Base-by-base conservation (phyloP, 352 stramenopile genomes). In the Phytophthora melonis region DNA sequence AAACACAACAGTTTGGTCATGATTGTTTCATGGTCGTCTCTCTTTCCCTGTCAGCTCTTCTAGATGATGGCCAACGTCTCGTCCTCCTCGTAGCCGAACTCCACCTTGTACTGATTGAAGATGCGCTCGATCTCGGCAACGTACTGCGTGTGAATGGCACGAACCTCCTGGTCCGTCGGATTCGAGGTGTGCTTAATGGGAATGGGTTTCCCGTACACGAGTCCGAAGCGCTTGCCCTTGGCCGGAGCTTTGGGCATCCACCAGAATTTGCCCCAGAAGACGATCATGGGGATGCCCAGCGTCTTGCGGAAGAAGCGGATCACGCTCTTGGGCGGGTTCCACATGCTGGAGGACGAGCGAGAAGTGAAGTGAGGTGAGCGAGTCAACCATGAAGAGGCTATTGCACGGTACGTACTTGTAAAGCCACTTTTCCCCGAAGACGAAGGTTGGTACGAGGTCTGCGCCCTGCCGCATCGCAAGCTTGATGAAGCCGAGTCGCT, bases 261-360 rank as follows among this genome's bases (percentile, higher is more conserved):
- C 57, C 87, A 68, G 83, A 91, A 91, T 18, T 83, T 81, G 0
- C 86, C 86, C 84, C 86, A 93, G 76, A 93, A 93, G 43, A 90
- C 63, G 41, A 92, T 82, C 45, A 93, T 58, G 14, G 86, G 86
- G 62, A 92, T 87, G 49, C 86, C 75, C 25, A 93, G 63, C 54
- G 72, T 83, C 70, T 87, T 83, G 57, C 79, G 82, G 54, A 89
- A 81, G 27, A 91, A 83, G 80, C 65, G 9, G 4, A 50, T 70
- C 19, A 79, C 54, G 16, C 55, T 53, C 58, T 68, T 58, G 1
- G 74, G 74, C 14, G 74, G 74, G 45, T 59, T 76, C 74, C 74
- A 81, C 27, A 65, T 69, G 50, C 74, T 78, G 19, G 10, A 41
- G 8, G 18, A 55, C 49, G 27, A 23, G 13, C 16, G 9, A 53